Evolutionary conservation across 495 filamentous ascomycete species (phyloP).

Genomic region (Hypoxylon crocopeplum): DNA sequence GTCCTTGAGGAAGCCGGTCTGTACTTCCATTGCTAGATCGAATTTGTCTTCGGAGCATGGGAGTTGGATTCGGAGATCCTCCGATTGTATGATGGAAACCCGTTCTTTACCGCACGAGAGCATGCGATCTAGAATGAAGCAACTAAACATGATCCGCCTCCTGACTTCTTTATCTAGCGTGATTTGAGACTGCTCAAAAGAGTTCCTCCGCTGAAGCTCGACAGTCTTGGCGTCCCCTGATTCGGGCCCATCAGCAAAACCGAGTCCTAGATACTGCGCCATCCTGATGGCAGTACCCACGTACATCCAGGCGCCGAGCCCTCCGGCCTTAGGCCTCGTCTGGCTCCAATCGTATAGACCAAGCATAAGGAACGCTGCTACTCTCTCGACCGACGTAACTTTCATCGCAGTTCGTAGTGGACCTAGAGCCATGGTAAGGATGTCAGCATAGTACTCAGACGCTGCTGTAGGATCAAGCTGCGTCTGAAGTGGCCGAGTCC

Average conservation of each 20-base stretch:
- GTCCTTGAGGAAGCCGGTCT: constrained; percentile 56
- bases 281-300: constrained; percentile 77
- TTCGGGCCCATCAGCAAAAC: constrained; percentile 61
- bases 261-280: constrained; percentile 74
- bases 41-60: constrained; percentile 72
- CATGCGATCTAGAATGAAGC: constrained; percentile 82
- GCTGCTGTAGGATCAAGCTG: constrained; percentile 66
- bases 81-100: constrained; percentile 69
- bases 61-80: constrained; percentile 72
- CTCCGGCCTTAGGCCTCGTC: constrained; percentile 61
- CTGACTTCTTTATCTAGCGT: constrained; percentile 76
- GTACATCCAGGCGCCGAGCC: constrained; percentile 78
- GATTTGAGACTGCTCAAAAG: constrained; percentile 50
- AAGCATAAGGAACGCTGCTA: constrained; percentile 82
- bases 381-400: constrained; percentile 68
- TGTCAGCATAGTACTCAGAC: constrained; percentile 80
- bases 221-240: constrained; percentile 50
- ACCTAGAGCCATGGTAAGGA: constrained; percentile 70
- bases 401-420: constrained; percentile 61
- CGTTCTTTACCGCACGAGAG: constrained; percentile 78
- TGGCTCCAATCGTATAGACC: constrained; percentile 87
- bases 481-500: constrained; percentile 41
- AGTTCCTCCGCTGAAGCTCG: constrained; percentile 22
- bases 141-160: constrained; percentile 85
- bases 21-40: constrained; percentile 72